phyloP scores from a whole-genome alignment of 2,329 filamentous ascomycete species.

The Alternaria solani region DNA sequence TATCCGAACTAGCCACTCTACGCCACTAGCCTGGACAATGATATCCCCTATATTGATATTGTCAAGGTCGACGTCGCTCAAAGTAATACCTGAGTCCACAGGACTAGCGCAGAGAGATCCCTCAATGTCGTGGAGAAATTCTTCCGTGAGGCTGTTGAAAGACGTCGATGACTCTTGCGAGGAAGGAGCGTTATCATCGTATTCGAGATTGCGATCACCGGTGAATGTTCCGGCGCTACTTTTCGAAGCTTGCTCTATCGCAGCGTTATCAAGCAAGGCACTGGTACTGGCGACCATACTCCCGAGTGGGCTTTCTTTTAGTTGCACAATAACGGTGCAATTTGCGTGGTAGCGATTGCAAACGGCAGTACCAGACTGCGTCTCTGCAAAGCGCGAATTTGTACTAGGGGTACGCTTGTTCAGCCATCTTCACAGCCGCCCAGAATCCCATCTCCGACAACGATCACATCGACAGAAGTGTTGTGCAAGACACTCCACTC shows the following conservation, averaged over 20 bases:
- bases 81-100: not conserved
- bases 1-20: not conserved
- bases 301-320: not conserved
- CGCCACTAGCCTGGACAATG: not conserved
- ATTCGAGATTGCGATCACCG: not conserved
- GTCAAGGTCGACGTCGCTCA: not conserved
- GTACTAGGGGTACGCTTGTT: not conserved
- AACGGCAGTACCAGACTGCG: not conserved
- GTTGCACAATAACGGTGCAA: not conserved
- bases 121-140: not conserved
- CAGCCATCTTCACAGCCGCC: not conserved
- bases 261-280: not conserved
- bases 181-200: not conserved
- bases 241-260: not conserved
- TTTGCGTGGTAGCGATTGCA: not conserved
- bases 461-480: not conserved
- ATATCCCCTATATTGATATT: not conserved
- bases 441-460: not conserved
- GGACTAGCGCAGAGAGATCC: not conserved
- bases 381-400: not conserved
- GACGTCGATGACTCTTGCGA: conserved; percentile 2
- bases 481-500: not conserved
- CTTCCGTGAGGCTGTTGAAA: not conserved
- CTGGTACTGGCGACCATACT: not conserved
- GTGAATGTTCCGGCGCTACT: not conserved